A percentile compares a stretch with the other conserved stretches of the same genome.
Conservation (phyloP, 2,329 filamentous ascomycete species). For the Fusarium sp. region DNA sequence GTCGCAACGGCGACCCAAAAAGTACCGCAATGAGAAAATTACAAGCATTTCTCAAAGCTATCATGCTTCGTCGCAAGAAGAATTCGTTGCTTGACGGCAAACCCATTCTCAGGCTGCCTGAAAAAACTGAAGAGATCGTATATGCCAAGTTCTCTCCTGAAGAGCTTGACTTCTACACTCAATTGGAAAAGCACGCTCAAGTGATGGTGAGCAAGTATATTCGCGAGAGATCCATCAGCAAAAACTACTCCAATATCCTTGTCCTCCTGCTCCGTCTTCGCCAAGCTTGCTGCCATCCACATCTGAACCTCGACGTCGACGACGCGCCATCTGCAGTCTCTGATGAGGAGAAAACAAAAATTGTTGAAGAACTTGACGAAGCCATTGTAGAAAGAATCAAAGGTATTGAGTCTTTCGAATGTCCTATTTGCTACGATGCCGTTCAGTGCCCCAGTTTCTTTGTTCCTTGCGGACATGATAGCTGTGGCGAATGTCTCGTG, state of each 20-base stretch:
- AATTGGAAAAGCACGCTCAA: conserved; percentile 75
- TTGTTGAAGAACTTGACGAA: conserved; percentile 70
- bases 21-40: conserved; percentile 76
- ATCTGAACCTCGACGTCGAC: conserved; percentile 51
- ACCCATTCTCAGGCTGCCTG: conserved; percentile 81
- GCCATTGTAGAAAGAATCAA: conserved; percentile 76
- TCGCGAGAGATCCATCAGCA: conserved; percentile 73
- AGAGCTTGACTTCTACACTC: conserved; percentile 82
- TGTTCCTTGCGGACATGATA: conserved; percentile 84
- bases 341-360: conserved; percentile 64
- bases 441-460: conserved; percentile 81
- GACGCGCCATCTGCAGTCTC: conserved; percentile 55
- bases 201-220: conserved; percentile 83
- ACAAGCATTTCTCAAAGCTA: conserved; percentile 80
- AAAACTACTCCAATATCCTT: conserved; percentile 80
- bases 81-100: conserved; percentile 81
- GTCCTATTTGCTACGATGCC: conserved; percentile 84
- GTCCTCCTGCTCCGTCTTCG: conserved; percentile 85
- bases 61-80: conserved; percentile 87
- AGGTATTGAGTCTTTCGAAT: conserved; percentile 72
- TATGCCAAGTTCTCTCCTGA: conserved; percentile 77
- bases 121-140: conserved; percentile 80
- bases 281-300: conserved; percentile 68
- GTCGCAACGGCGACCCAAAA: conserved; percentile 60
- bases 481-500: conserved; percentile 81